phyloP scores from a whole-genome alignment of 768 basidiomycete genomes.

The Naganishia kalamii region DNA sequence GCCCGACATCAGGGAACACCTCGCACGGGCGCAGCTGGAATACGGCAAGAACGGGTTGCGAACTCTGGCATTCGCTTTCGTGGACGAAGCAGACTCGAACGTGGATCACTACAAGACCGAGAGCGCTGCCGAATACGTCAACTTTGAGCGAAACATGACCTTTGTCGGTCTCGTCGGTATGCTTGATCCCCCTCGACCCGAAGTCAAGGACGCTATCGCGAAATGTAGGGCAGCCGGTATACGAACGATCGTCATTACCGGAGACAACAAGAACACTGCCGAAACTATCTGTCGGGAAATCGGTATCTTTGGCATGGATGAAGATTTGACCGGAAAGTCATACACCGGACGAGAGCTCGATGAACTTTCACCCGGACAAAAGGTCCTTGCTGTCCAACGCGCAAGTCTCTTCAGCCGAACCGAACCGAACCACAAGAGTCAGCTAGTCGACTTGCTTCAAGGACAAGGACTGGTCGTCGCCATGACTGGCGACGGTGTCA shows the following conservation, averaged over 20 bases:
- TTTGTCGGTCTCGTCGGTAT: slow-evolving; percentile 96
- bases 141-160: slow-evolving; percentile 83
- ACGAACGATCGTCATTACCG: slow-evolving; percentile 92
- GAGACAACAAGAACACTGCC: slow-evolving; percentile 95
- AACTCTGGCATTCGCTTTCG: slow-evolving; percentile 84
- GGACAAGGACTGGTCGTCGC: slow-evolving; percentile 87
- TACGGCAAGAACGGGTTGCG: slow-evolving; percentile 80
- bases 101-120: slow-evolving; percentile 74
- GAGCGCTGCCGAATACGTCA: slow-evolving; percentile 70
- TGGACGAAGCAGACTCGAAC: slow-evolving; percentile 68
- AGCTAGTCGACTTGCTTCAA: slow-evolving; percentile 89
- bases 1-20: slow-evolving; percentile 54
- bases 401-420: slow-evolving; percentile 89
- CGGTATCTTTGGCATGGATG: slow-evolving; percentile 79
- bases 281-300: slow-evolving; percentile 96
- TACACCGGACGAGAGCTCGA: slow-evolving; percentile 92
- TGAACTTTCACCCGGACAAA: slow-evolving; percentile 68
- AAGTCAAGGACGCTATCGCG: slow-evolving; percentile 76
- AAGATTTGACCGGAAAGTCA: slow-evolving; percentile 88
- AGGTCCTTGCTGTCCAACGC: slow-evolving; percentile 74
- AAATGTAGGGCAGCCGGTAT: slow-evolving; percentile 91
- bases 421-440: slow-evolving; percentile 88
- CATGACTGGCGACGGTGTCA: slow-evolving; percentile 98
- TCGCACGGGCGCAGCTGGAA: slow-evolving; percentile 61
- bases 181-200: slow-evolving; percentile 95